Evolutionary conservation across 768 basidiomycete species (phyloP), one percentile per base, ranked within the genome.

Genomic region (Boletellus sp.): DNA sequence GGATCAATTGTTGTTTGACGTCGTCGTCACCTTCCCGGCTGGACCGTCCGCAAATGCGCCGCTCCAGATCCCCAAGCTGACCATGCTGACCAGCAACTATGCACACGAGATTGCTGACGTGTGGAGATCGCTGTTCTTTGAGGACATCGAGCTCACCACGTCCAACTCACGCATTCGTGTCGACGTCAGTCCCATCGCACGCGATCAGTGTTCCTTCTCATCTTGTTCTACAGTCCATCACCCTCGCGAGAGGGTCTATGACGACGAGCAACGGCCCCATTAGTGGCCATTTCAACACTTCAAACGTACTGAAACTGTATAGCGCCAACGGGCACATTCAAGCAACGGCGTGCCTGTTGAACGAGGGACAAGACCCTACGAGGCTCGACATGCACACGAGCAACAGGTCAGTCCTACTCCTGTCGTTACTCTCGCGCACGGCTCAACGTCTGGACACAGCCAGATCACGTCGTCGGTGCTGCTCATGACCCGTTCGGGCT

Each of bases 271-370:
- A 78, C 20, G 64, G 62, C 2, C 41, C 54, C 1, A 74, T 78
- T 50, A 20, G 16, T 3, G 76, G 77, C 19, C 61, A 63, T n/a
- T 72, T 73, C 55, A 72, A 66, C 49, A 50, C 66, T 0, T 63
- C 67, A 0, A 36, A 55, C 3, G 36, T 52, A 0, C 49, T 78
- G 5, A 42, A 45, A 1, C 52, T 78, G 23, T 24, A 22, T 17
- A 75, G 73, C 0, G 65, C 66, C 23, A 76, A 77, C 44, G 65
- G 56, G 4, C 56, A 41, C 1, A 71, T 77, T 41, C 54, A 61
- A 2, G 64, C 54, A 1, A 56, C 58, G 9, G 60, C 67, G 3
- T 56, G 49, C 3, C 55, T 75, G 2, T 46, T 59, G 24, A 63
- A 59, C 50, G 32, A 40, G 0, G 22, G 23, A 1, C 10, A 13